Evolutionary conservation across 768 basidiomycete species (phyloP), one percentile per base, ranked within the genome.

Genomic region (Calvatia gigantea): DNA sequence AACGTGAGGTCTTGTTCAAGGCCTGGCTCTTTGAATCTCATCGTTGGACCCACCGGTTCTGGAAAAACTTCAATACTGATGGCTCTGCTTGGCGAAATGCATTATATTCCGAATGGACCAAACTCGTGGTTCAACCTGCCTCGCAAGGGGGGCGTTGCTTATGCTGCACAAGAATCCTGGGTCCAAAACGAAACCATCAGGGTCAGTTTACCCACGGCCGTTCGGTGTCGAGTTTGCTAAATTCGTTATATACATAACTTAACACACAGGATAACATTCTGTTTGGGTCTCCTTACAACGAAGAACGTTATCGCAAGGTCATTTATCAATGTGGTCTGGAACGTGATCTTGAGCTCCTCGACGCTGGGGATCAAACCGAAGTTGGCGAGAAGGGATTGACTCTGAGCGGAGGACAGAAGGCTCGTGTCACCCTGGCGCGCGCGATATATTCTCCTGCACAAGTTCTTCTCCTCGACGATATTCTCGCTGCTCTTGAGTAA

Each of bases 101-200:
- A 86, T 65, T 82, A 80, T 60, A 63, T 76, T 4, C 77, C 79
- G 4, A 69, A 70, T 6, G 66, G 70, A n/a, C n/a, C n/a, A n/a
- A 72, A 78, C 6, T 75, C 77, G 29, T 87, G 80, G 77, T 86
- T 76, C 68, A 81, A 80, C 58, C 76, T 91, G 2, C 89, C 90
- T 41, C 73, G 87, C 5, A 69, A 66, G 2, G 75, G 75, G 2
- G 88, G 89, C 6, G 76, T 93, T 27, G 83, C 87, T 5, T 91
- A 89, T 66, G 85, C 87, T 6, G 85, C 85, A 1, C 90, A 94
- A 65, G 88, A 90, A 64, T 83, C 87, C 1, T 94, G 89, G 89
- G 83, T 91, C 9, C 80, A 86, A 67, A 90, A 87, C 58, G 86
- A 84, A 54, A 89, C 87, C 0, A 85, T 89, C 47, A 75, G 71